Percentiles rank a stretch among this genome's conserved stretches.
Conservation (phyloP, 176 grass and related monocot genomes). For the Cymbopogon citratus region DNA sequence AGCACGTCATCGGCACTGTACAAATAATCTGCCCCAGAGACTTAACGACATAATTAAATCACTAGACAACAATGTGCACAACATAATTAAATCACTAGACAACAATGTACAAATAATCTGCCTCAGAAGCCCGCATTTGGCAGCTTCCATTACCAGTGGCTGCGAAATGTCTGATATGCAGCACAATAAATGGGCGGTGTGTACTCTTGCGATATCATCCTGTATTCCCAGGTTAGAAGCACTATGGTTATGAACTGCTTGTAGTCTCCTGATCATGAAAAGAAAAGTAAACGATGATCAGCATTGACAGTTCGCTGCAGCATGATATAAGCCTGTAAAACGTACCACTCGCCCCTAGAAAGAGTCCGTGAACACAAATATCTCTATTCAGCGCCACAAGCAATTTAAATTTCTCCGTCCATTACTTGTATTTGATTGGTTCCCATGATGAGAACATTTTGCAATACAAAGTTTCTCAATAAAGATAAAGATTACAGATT, state of each 20-base stretch:
- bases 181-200: neutral
- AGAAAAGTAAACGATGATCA: neutral
- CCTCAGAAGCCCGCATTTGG: neutral
- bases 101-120: too few species aligned
- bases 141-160: neutral
- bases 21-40: neutral
- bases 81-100: neutral
- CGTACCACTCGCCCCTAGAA: neutral
- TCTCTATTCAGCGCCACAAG: neutral
- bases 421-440: neutral
- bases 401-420: neutral
- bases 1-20: neutral
- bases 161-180: neutral
- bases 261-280: neutral
- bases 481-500: neutral
- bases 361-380: neutral
- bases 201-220: neutral
- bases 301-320: neutral
- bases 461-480: neutral
- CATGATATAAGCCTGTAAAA: conserved; percentile 20
- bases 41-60: neutral
- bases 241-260: conserved; percentile 10
- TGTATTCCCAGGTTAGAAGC: conserved; percentile 27
- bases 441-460: neutral
- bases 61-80: neutral